phyloP scores from a whole-genome alignment of 2,329 filamentous ascomycete species.

The Pseudogymnoascus sp. region DNA sequence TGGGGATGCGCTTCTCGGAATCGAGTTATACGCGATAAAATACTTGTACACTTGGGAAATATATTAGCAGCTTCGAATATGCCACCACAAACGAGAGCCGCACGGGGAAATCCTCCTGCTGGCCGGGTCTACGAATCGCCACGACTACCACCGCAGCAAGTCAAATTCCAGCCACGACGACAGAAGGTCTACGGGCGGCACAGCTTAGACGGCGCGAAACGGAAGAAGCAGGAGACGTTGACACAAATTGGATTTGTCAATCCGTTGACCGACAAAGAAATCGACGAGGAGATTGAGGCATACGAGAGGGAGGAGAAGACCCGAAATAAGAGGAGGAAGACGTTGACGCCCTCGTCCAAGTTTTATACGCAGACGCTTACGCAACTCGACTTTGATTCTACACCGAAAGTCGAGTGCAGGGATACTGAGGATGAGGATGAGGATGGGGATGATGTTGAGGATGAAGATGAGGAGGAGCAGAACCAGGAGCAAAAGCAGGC shows the following conservation, averaged over 20 bases:
- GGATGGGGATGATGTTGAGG: background rate
- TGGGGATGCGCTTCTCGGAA: background rate
- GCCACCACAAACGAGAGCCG: background rate
- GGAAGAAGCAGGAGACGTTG: constrained; percentile 5
- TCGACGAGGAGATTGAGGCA: background rate
- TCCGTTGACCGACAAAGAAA: background rate
- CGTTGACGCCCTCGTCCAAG: background rate
- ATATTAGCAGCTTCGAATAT: background rate
- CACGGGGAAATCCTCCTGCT: background rate
- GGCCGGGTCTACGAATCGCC: background rate
- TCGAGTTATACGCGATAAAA: background rate
- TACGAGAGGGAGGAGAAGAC: constrained; percentile 7
- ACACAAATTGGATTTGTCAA: constrained; percentile 8
- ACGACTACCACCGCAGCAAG: background rate
- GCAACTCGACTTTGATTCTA: constrained; percentile 40
- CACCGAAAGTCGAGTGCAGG: background rate
- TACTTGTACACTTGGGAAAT: background rate
- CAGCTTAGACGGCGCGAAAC: background rate
- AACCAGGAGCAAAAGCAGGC: background rate
- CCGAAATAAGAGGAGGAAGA: background rate
- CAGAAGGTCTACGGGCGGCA: background rate
- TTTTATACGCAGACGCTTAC: constrained; percentile 62
- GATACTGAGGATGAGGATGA: constrained; percentile 6
- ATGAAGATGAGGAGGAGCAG: background rate
- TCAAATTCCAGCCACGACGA: constrained; percentile 6